Conservation (phyloP, 2,329 filamentous ascomycete genomes). For the Dactylellina cionopaga region DNA sequence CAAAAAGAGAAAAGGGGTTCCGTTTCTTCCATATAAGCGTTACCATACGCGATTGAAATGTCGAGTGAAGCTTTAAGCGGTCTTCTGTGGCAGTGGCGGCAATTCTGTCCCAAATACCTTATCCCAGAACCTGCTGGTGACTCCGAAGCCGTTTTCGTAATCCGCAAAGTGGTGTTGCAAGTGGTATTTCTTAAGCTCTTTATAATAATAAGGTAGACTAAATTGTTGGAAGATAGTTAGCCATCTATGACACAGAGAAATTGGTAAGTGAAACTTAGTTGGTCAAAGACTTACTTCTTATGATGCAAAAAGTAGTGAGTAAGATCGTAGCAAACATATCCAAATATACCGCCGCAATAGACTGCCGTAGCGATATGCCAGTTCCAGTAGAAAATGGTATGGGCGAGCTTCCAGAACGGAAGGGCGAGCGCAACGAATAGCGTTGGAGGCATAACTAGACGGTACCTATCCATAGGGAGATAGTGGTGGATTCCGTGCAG, state of each 20-base stretch:
- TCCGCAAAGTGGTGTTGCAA: conserved; percentile 97
- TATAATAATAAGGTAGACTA: conserved; percentile 86
- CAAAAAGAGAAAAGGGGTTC: conserved; percentile 22
- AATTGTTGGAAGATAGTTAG: too few relatives aligned
- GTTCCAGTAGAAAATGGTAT: conserved; percentile 80
- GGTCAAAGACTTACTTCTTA: conserved; percentile 75
- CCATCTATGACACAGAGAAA: conserved; percentile 48
- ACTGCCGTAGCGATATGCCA: conserved; percentile 83
- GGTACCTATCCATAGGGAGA: conserved; percentile 94
- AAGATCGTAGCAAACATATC: conserved; percentile 94
- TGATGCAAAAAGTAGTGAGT: conserved; percentile 99
- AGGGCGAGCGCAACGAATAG: conserved; percentile 83
- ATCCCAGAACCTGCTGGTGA: conserved; percentile 97
- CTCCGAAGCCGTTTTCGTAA: conserved; percentile 96
- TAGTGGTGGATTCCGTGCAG: conserved; percentile 98
- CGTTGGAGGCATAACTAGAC: conserved; percentile 94
- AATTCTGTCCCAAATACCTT: conserved; percentile 89
- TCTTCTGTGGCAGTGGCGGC: conserved; percentile 54
- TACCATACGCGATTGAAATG: neutral
- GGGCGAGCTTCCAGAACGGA: conserved; percentile 93
- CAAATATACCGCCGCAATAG: conserved; percentile 90
- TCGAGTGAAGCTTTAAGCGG: conserved; percentile 14
- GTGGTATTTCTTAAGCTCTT: conserved; percentile 94
- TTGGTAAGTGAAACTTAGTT: neutral
- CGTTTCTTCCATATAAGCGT: neutral